Conservation (phyloP, 2,329 filamentous ascomycete genomes). For the Cladorrhinum sp. region DNA sequence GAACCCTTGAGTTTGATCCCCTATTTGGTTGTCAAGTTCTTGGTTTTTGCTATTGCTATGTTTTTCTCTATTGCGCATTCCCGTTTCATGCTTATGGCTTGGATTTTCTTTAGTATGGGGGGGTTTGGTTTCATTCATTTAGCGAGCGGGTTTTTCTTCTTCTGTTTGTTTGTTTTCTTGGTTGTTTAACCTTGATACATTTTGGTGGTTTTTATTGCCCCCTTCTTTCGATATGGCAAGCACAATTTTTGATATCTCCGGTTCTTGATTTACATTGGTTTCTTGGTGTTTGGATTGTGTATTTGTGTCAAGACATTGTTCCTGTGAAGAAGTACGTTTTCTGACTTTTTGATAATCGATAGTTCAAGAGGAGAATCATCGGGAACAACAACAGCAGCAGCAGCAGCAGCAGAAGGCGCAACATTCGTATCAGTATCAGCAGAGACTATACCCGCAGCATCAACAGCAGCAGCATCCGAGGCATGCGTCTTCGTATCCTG, state of each 20-base stretch:
- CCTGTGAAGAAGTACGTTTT: not conserved
- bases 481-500: not conserved
- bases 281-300: not conserved
- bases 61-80: not conserved
- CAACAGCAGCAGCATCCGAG: not conserved
- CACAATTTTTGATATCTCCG: not conserved
- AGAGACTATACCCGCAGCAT: not conserved
- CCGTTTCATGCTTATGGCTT: conserved; percentile 2
- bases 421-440: not conserved
- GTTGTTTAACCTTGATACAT: no score
- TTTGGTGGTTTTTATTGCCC: not conserved
- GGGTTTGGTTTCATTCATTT: not conserved
- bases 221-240: no score
- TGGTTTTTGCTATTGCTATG: not conserved
- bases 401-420: not conserved
- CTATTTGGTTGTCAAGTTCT: not conserved
- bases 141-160: not conserved
- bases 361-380: not conserved
- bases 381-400: not conserved
- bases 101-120: conserved; percentile 1
- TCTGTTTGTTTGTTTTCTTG: not conserved
- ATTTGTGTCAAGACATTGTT: not conserved
- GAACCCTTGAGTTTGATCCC: conserved; percentile 31
- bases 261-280: conserved; percentile 1
- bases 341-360: not conserved